Conservation (phyloP, 768 basidiomycete genomes). For the Dentipellis sp. region DNA sequence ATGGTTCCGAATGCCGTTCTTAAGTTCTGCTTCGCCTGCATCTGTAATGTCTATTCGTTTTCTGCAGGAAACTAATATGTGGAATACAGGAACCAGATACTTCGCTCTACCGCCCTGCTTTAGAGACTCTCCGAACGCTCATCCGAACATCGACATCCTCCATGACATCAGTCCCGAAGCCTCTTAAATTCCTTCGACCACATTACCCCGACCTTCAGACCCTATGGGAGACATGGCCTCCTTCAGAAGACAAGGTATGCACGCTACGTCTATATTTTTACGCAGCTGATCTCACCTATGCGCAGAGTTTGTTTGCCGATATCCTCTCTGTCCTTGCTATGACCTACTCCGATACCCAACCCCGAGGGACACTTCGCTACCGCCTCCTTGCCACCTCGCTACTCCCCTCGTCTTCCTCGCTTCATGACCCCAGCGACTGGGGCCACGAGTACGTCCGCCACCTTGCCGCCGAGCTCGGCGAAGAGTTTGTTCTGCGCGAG, state of each 20-base stretch:
- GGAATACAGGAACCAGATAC: conserved; percentile 73
- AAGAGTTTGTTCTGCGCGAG: conserved; percentile 76
- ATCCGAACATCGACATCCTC: conserved; percentile 96
- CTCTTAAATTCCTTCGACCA: conserved; percentile 93
- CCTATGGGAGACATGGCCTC: conserved; percentile 73
- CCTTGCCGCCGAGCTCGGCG: conserved; percentile 90
- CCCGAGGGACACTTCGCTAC: conserved; percentile 91
- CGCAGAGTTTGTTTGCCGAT: conserved; percentile 87
- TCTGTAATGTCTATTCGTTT: conserved; percentile 1
- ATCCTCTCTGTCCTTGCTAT: conserved; percentile 97
- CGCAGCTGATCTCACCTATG: conserved; percentile 1
- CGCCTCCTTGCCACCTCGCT: conserved; percentile 74
- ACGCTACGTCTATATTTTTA: not conserved
- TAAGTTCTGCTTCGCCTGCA: not conserved
- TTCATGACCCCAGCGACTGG: conserved; percentile 92
- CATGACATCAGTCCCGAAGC: conserved; percentile 99
- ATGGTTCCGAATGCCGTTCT: not conserved
- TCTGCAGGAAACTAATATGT: conserved; percentile 1
- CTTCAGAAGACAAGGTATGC: conserved; percentile 70
- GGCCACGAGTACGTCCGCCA: conserved; percentile 99
- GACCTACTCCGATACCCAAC: conserved; percentile 98
- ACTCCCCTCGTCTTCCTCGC: conserved; percentile 52
- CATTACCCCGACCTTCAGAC: conserved; percentile 83
- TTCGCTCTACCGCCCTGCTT: conserved; percentile 75
- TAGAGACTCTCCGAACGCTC: conserved; percentile 88